Evolutionary conservation across 192 early-diverging fungal genomes (phyloP).

Genomic region (Neocallimastix lanati): DNA sequence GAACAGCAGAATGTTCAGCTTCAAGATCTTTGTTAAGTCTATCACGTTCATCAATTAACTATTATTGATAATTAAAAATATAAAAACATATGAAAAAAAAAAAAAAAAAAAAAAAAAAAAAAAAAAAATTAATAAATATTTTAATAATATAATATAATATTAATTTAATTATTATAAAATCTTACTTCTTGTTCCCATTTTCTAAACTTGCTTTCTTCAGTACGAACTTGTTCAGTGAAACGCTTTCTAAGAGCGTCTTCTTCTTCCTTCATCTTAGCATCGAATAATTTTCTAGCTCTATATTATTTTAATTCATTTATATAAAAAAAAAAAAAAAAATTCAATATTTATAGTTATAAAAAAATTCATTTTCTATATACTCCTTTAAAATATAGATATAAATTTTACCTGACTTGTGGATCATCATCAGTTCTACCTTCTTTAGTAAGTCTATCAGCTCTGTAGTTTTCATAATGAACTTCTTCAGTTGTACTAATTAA

Average conservation of each 20-base stretch:
- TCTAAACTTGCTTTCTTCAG: slow-evolving; percentile 94
- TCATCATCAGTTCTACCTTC: slow-evolving; percentile 33
- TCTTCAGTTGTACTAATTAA: slow-evolving; percentile 87
- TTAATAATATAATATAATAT: too few species aligned
- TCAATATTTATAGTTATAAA: neutral
- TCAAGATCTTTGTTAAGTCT: slow-evolving; percentile 97
- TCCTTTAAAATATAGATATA: neutral
- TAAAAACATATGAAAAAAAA: neutral
- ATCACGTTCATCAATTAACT: slow-evolving; percentile 91
- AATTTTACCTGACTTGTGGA: slow-evolving; percentile 19
- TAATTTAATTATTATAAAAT: too few species aligned
- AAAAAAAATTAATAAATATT: slow-evolving; percentile 1
- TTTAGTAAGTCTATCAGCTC: slow-evolving; percentile 69
- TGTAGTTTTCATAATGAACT: slow-evolving; percentile 84
- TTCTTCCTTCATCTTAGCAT: slow-evolving; percentile 94
- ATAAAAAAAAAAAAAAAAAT: neutral
- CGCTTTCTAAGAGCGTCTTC: slow-evolving; percentile 86
- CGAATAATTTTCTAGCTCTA: slow-evolving; percentile 55
- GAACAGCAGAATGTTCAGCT: slow-evolving; percentile 50
- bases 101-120: neutral
- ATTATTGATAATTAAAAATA: too few species aligned
- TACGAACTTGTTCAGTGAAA: slow-evolving; percentile 94
- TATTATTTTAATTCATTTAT: slow-evolving; percentile 14
- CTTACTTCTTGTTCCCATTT: slow-evolving; percentile 86
- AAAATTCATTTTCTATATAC: neutral